A percentile compares a stretch with the other conserved stretches of the same genome.
phyloP scores from a whole-genome alignment of 331 rosid genomes.

The Phaseolus coccineus region DNA sequence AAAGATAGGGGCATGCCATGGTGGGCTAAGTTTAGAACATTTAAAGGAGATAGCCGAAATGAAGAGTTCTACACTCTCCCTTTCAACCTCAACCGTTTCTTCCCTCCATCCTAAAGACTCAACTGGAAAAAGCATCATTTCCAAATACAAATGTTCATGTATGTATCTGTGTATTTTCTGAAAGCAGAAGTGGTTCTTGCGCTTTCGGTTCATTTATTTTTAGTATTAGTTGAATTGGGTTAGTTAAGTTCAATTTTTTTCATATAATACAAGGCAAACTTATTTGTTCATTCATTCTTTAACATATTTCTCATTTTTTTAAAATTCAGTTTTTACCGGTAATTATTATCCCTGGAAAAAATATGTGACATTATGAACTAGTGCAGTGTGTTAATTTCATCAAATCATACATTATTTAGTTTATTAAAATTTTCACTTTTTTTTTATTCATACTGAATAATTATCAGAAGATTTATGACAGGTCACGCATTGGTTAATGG shows the following conservation, averaged over 20 bases:
- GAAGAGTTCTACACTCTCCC: constrained; percentile 95
- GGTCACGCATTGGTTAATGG: no score
- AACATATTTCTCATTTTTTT: not conserved
- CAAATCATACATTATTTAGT: no score
- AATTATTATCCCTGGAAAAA: not conserved
- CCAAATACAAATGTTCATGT: constrained; percentile 48
- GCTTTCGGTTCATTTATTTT: constrained; percentile 2
- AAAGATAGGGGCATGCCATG: constrained; percentile 98
- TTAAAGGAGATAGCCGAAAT: constrained; percentile 80
- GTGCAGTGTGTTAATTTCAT: no score
- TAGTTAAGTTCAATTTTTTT: constrained; percentile 42
- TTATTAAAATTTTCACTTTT: no score
- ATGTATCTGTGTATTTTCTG: constrained; percentile 10
- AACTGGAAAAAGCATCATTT: constrained; percentile 75
- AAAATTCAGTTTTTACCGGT: not conserved
- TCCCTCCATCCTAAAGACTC: constrained; percentile 76
- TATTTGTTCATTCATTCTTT: constrained; percentile 28
- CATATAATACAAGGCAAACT: constrained; percentile 34
- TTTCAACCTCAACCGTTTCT: constrained; percentile 90
- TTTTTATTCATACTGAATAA: no score
- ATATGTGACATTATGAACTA: no score
- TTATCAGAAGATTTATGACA: no score
- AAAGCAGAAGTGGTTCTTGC: constrained; percentile 25
- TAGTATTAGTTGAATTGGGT: constrained; percentile 45
- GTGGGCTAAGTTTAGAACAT: constrained; percentile 89